phyloP scores from a whole-genome alignment of 2,329 filamentous ascomycete genomes.

The Neofusicoccum laricinum region DNA sequence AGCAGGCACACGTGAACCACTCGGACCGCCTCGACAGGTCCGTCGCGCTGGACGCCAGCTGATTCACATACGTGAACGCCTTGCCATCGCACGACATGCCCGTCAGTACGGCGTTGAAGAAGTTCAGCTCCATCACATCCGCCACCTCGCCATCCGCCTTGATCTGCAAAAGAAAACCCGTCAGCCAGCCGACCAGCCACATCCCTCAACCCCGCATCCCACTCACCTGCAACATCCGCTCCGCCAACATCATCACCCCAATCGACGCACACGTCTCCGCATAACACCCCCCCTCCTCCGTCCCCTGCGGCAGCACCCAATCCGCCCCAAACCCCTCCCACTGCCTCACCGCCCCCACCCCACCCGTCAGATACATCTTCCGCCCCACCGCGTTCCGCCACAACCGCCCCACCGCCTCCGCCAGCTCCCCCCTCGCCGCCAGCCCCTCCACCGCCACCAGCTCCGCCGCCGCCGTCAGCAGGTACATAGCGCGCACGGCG shows the following conservation, averaged over 20 bases:
- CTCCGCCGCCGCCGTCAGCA: constrained; percentile 58
- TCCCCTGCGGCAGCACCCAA: constrained; percentile 58
- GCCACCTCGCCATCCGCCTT: constrained; percentile 53
- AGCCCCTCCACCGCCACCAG: constrained; percentile 43
- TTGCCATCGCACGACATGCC: constrained; percentile 56
- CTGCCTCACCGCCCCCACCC: constrained; percentile 56
- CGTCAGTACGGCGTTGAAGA: constrained; percentile 61
- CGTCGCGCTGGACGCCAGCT: constrained; percentile 53
- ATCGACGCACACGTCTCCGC: constrained; percentile 61
- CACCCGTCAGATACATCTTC: constrained; percentile 63
- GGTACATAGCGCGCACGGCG: constrained; percentile 59
- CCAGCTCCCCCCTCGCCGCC: constrained; percentile 23
- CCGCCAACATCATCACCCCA: constrained; percentile 59
- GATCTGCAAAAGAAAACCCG: constrained; percentile 32
- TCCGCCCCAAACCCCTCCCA: constrained; percentile 61
- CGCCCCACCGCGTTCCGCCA: constrained; percentile 61
- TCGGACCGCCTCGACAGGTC: constrained; percentile 51
- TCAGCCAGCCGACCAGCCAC: constrained; percentile 14
- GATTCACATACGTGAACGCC: constrained; percentile 61
- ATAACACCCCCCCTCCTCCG: constrained; percentile 62
- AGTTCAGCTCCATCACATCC: constrained; percentile 59
- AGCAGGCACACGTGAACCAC: constrained; percentile 61
- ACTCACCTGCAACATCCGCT: constrained; percentile 51
- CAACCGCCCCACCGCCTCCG: constrained; percentile 47
- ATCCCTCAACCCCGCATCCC: not conserved